Evolutionary conservation across 2,329 filamentous ascomycete species (phyloP), one percentile per base, ranked within the genome.

Genomic region (Ilyonectria sp.): DNA sequence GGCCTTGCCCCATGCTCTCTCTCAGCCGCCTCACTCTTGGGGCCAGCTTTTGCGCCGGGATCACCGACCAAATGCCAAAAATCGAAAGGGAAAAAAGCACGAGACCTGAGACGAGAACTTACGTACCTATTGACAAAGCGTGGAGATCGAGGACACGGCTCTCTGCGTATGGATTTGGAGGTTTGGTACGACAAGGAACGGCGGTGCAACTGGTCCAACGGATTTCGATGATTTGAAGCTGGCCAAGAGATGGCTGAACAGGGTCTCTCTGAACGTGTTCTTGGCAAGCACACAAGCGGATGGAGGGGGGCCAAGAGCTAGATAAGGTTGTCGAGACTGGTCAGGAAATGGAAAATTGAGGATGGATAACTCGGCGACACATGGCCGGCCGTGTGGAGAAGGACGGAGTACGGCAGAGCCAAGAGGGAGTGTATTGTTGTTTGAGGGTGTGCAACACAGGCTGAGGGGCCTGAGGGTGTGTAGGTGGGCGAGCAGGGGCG

Each of bases 341-440:
- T 68, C 67, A 68, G 60, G 63, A 73, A 74, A 67, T 69, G 72
- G 70, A 68, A 75, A 59, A 71, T n/a, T 69, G 43, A 63, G 68
- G 65, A 69, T 69, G 70, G 77, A 77, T 77, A 77, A 75, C 71
- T 78, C 76, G 78, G 78, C 78, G 77, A 76, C 76, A 75, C 68
- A 71, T 71, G 76, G 77, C 74, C 76, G 76, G 74, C 71, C 71
- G 71, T 75, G 76, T 76, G 76, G 73, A 77, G 71, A 71, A 63
- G 65, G 52, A 74, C 71, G 73, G 69, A 75, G 72, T 63, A 76
- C 74, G 72, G 74, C 74, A 76, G 72, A 71, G 71, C 67, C 65
- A 69, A 69, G 70, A 69, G 67, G 67, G 62, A 72, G 73, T 74
- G 72, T 67, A 47, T 31, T 37, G 46, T n/a, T 26, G 53, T 59